Evolutionary conservation across 306 rosid genomes (phyloP).

Genomic region (Pyrus betulifolia): DNA sequence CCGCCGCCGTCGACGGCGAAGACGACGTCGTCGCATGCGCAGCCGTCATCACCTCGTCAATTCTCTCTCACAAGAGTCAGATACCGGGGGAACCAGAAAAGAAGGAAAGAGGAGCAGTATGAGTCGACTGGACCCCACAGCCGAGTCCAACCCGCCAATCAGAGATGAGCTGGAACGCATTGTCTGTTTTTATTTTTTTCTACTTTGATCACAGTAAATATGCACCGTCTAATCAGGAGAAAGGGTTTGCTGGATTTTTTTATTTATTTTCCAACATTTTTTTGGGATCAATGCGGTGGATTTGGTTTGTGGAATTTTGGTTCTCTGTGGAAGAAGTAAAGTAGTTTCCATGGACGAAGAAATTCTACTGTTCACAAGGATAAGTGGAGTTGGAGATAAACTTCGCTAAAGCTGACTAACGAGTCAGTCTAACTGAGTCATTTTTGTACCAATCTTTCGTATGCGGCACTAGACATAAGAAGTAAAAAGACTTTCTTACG

Average conservation of each 20-base stretch:
- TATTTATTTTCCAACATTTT: no score
- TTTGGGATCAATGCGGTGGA: neutral
- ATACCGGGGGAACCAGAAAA: neutral
- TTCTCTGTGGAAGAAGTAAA: neutral
- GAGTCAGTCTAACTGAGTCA: no score
- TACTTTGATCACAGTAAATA: neutral
- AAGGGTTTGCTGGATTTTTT: fast-evolving
- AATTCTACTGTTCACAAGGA: neutral
- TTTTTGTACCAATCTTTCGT: no score
- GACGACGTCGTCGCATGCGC: conserved; percentile 46
- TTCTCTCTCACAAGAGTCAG: neutral
- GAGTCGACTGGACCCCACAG: neutral
- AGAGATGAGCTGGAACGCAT: neutral
- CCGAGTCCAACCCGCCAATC: neutral
- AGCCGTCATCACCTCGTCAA: conserved; percentile 50
- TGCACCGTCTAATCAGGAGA: neutral
- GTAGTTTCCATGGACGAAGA: neutral
- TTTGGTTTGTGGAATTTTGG: neutral
- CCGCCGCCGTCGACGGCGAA: neutral
- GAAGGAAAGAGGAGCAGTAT: neutral
- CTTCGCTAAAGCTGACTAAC: no score
- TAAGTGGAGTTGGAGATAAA: neutral
- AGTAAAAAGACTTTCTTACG: no score
- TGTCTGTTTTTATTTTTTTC: neutral
- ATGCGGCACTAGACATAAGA: no score